A percentile compares a stretch with the other conserved stretches of the same genome.
phyloP scores from a whole-genome alignment of 805 yeast genomes.

The Saturnispora silvae region DNA sequence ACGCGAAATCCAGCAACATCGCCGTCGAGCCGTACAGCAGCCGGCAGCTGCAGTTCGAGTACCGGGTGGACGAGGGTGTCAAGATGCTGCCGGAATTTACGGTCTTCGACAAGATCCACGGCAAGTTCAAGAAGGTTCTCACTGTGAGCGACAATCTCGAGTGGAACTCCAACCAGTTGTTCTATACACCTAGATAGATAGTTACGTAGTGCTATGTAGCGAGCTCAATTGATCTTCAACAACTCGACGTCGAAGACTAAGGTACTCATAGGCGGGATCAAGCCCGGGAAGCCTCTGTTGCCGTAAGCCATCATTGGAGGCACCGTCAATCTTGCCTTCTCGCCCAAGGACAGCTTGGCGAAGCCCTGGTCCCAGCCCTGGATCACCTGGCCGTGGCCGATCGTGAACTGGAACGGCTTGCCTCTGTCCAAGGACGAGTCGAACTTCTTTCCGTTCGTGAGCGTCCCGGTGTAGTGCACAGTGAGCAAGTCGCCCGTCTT shows the following conservation, averaged over 20 bases:
- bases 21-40: constrained; percentile 57
- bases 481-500: constrained; percentile 79
- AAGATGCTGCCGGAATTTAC: constrained; percentile 44
- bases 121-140: constrained; percentile 46
- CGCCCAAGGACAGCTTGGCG: constrained; percentile 86
- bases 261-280: constrained; percentile 95
- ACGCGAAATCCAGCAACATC: constrained; percentile 26
- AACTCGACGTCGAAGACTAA: constrained; percentile 79
- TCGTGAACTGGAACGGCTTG: constrained; percentile 85
- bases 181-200: background rate
- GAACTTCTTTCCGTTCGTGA: constrained; percentile 91
- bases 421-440: constrained; percentile 95
- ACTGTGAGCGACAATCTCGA: constrained; percentile 28
- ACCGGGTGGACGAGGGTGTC: constrained; percentile 17
- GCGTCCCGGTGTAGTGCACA: constrained; percentile 91
- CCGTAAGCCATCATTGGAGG: constrained; percentile 95
- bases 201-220: background rate
- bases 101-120: constrained; percentile 59
- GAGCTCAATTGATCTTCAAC: constrained; percentile 37
- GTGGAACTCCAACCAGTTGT: constrained; percentile 21
- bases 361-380: constrained; percentile 95
- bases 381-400: constrained; percentile 95
- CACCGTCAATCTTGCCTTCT: constrained; percentile 84
- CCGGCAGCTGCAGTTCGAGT: constrained; percentile 34
- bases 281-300: constrained; percentile 88